Base-by-base conservation (phyloP, 129 eudicot species). In the Pseudognaphalium luteoalbum region DNA sequence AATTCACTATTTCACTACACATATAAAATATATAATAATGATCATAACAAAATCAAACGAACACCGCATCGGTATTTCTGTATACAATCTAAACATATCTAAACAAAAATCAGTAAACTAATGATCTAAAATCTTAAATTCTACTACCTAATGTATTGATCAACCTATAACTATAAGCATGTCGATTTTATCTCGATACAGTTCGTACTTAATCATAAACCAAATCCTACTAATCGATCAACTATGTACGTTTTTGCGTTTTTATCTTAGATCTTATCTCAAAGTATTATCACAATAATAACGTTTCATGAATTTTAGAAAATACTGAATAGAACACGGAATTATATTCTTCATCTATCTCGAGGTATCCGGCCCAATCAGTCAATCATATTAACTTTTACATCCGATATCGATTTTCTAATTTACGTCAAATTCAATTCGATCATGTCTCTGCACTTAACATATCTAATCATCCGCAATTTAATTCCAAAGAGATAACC, bases 371-470 rank as follows among this genome's bases (percentile, higher is more conserved):
- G 2, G 14, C 51, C 5, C 21, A 51, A 65, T 19, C 34, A 19
- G 35, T 5, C 21, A 51, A 65, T 19, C 34, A 19, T 32, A 65
- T 9, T 20, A 15, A 16, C 64, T 75, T 3, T 28, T 73, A 59
- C 68, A 30, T 35, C 68, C 47, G 47, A 10, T 41, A 9, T 10
- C 47, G 14, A 41, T 6, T 72, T 30, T 35, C 61, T 25, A 11
- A 20, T 21, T 39, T 68, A 54, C 52, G 57, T 20, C 5, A 73
- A 58, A 21, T 58, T 25, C 35, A 25, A 73, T 21, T 60, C 41
- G 70, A 74, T 74, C 42, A 74, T 75, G 47, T 64, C 65, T 47
- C 14, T 47, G 12, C 54, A 14, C 54, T 47, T 47, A 14, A 14
- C n/a, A 1, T 47, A 47, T 47, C 6, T 47, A 47, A 47, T 47